Evolutionary conservation across 192 early-diverging fungal species (phyloP), one percentile per base, ranked within the genome.

Genomic region (Pilobolus umbonatus): DNA sequence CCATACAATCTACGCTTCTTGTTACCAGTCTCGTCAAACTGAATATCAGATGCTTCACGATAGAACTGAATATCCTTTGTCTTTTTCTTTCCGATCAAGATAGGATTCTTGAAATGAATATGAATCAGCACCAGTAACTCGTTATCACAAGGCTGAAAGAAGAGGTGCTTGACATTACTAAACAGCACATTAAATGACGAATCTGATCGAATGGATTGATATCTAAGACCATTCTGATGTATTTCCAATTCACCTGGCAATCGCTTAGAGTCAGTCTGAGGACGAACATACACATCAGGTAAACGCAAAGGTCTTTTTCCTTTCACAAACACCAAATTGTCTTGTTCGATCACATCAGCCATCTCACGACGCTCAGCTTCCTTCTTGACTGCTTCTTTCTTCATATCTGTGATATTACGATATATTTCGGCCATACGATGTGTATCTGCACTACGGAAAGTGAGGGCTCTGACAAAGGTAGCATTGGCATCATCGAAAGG

Each of bases 31-130:
- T 99, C 97, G 69, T 99, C 95, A 71, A 91, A 95, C 43, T 85
- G 85, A 2, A 89, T 89, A 55, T 99, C 97, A 2, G 90, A 85
- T 2, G 96, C 94, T 62, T 98, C 95, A 56, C 93, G 87, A 68
- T 95, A 98, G 77, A 99, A 98, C 76, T 99, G 97, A 40, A 99
- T 87, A 69, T 99, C 95, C 80, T 92, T 89, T 8, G 87, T 94
- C 74, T 98, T 99, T 80, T 95, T 96, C 77, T 97, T 96, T 39
- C 93, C 94, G 71, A 98, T 87, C 84, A 99, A 90, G 57, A 99
- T 89, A 5, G 93, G 92, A 74, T 98, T 91, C 71, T 92, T 94
- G 26, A 99, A 83, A 50, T 99, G 95, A 25, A 95, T 76, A 65
- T 99, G 97, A 54, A 99, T 75, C 31, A 99, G 64, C 21, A 99